These are phyloP conservation scores for Clitopilus passeckerianus DNA, from an alignment of 768 basidiomycete genomes.

Conservation along the genomic window DNA sequence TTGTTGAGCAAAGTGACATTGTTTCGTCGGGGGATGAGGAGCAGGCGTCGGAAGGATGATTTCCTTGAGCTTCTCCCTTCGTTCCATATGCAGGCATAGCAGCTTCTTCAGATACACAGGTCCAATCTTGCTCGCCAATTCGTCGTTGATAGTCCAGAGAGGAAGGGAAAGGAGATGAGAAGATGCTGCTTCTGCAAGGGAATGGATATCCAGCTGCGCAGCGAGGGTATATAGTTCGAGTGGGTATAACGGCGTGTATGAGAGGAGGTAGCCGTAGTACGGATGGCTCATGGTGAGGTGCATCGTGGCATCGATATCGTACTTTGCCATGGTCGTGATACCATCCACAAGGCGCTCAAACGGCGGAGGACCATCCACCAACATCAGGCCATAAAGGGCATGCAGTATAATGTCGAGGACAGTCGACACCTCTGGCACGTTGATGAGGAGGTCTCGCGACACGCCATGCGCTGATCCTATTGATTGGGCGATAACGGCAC, in stretches of 20 bases:
- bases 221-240: conserved; percentile 35
- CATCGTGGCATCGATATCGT: conserved; percentile 12
- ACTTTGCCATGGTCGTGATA: conserved; percentile 24
- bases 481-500: conserved; percentile 7
- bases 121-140: conserved; percentile 18
- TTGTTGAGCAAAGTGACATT: conserved; percentile 27
- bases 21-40: conserved; percentile 20
- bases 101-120: conserved; percentile 21
- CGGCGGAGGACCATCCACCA: conserved; percentile 44
- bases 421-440: conserved; percentile 35
- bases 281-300: conserved; percentile 19
- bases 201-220: conserved; percentile 23
- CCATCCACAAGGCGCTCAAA: conserved; percentile 35
- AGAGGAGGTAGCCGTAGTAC: conserved; percentile 19
- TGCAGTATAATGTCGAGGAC: conserved; percentile 52
- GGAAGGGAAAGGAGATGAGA: conserved; percentile 19
- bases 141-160: conserved; percentile 18
- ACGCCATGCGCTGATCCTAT: neutral
- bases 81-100: conserved; percentile 18
- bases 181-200: conserved; percentile 28
- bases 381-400: conserved; percentile 41
- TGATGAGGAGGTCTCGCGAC: conserved; percentile 14
- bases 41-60: conserved; percentile 24
- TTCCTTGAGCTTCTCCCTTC: conserved; percentile 16
- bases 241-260: conserved; percentile 23